A percentile compares a stretch with the other conserved stretches of the same genome.
These are phyloP conservation scores for Crotalaria pallida DNA, from an alignment of 306 rosid genomes.

Conservation along the genomic window DNA sequence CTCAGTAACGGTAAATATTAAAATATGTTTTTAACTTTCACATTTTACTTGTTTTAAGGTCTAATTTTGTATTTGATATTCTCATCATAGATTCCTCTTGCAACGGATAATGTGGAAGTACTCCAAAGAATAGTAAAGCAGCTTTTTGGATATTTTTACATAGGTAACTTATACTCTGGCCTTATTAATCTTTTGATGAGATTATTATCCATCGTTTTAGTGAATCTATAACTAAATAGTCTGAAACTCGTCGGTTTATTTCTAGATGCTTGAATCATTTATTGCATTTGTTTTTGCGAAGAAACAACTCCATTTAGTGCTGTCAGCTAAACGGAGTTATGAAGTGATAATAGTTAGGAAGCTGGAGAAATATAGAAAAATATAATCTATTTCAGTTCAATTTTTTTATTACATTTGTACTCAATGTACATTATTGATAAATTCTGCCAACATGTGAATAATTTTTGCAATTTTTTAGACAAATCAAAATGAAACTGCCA, in stretches of 20 bases:
- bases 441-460: background rate
- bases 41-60: conserved; percentile 16
- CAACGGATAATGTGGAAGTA: conserved; percentile 77
- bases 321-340: background rate
- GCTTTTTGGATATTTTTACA: conserved; percentile 63
- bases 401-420: background rate
- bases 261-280: conserved; percentile 5
- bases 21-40: background rate
- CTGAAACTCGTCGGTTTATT: background rate
- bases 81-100: conserved; percentile 67
- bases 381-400: background rate
- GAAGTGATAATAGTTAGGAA: background rate
- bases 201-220: conserved; percentile 7
- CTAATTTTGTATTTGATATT: conserved; percentile 22
- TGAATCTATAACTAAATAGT: background rate
- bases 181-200: background rate
- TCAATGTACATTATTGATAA: background rate
- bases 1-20: conserved; percentile 60
- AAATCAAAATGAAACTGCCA: background rate
- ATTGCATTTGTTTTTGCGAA: conserved; percentile 4
- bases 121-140: conserved; percentile 75
- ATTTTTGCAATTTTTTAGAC: background rate
- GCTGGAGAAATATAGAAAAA: background rate
- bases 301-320: background rate
- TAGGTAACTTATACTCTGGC: conserved; percentile 44